Base-by-base conservation (phyloP, 73 alveolate genomes). In the Blepharisma stoltei region DNA sequence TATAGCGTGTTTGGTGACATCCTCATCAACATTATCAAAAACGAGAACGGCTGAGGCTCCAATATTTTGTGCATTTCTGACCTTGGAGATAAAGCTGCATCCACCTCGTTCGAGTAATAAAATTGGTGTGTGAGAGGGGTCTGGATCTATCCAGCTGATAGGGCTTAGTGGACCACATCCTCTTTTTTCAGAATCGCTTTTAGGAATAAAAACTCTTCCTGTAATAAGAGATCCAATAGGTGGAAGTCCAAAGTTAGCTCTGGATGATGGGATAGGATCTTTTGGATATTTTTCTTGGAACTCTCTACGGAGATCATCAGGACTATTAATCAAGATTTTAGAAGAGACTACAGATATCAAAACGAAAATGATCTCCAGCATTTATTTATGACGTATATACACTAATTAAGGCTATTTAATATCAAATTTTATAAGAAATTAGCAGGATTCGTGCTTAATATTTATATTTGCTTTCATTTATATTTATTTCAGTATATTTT, bases 31-130 rank as follows among this genome's bases (percentile, higher is more conserved):
- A 73, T 85, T 78, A 71, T 94, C 93, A 23, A 89, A 88, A 6
- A 94, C 84, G 48, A 94, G 66, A 52, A 92, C 92, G 73, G 93
- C 89, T 21, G 82, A 68, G 49, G 88, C 92, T 45, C 97, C 97
- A 4, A 82, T 83, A 71, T 68, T 84, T 88, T 94, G 93, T 55
- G 86, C 93, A 55, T 94, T 86, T 70, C 97, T 82, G 5, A 89
- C 97, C 71, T 94, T 94, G 54, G 76, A 77, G 44, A 86, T 91
- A 68, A 91, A 94, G 18, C 91, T 70, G 83, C 98, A 94, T 6
- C 77, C 91, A 1, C 98, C 98, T 48, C 98, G 78, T 60, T 91
- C 87, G 50, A 81, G 90, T n/a, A 94, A 38, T 78, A 89, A 55
- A 49, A 88, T 68, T n/a, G 94, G 91, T 2, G 86, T 41, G 50